phyloP scores from a whole-genome alignment of 2,329 filamentous ascomycete genomes.

The Paraconiothyrium sp. region DNA sequence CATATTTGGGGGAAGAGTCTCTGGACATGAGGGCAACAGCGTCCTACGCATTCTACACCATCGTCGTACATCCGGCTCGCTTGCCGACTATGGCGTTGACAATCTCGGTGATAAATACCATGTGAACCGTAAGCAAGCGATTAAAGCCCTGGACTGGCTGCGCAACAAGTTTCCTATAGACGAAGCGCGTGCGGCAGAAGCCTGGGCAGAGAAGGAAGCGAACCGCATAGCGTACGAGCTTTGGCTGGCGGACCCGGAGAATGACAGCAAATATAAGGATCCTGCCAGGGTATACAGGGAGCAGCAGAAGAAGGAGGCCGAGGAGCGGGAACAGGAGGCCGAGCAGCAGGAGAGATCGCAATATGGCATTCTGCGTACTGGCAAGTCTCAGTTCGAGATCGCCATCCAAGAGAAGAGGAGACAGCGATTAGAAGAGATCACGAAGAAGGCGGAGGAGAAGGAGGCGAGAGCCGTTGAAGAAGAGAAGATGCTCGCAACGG shows the following conservation, averaged over 20 bases:
- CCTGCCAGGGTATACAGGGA: conserved; percentile 45
- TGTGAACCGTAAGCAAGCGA: conserved; percentile 37
- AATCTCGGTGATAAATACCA: conserved; percentile 42
- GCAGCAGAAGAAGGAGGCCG: conserved; percentile 44
- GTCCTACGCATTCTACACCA: conserved; percentile 52
- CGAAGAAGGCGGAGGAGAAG: conserved; percentile 44
- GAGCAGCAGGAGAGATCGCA: conserved; percentile 31
- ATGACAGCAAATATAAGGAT: conserved; percentile 51
- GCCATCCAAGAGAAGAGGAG: conserved; percentile 46
- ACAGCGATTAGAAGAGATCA: conserved; percentile 38
- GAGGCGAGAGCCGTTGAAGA: conserved; percentile 41
- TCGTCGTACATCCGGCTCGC: conserved; percentile 50
- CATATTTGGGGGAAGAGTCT: conserved; percentile 45
- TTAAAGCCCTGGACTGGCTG: conserved; percentile 48
- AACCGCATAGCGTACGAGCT: conserved; percentile 51
- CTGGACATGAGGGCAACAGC: conserved; percentile 43
- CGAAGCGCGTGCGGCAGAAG: conserved; percentile 51
- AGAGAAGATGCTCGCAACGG: conserved; percentile 43
- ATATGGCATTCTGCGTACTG: conserved; percentile 46
- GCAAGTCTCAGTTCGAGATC: conserved; percentile 46
- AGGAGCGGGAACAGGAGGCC: conserved; percentile 33
- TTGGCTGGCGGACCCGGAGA: conserved; percentile 49
- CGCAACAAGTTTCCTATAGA: conserved; percentile 50
- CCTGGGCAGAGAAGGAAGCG: conserved; percentile 51
- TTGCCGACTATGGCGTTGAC: conserved; percentile 52